Base-by-base conservation (phyloP, 164 flowering plant species). In the Chimonanthus salicifolius region DNA sequence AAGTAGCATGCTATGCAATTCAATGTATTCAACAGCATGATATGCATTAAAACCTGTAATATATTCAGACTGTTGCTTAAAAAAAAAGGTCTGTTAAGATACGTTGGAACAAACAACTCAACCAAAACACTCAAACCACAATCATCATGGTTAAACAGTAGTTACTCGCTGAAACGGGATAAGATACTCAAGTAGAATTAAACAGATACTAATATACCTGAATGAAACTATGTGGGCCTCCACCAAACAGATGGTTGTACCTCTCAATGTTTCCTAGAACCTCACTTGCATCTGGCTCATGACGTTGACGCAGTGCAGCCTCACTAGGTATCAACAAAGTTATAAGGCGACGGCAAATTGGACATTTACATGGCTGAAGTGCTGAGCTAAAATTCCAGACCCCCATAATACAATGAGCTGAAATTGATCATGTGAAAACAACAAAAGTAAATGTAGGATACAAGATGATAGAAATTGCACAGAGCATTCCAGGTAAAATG, bases 281-380 rank as follows among this genome's bases (percentile, higher is more conserved):
- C 68, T 80, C 83, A 54, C 80, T 68, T 79, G 78, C 90, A 21
- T 82, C 87, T 67, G 91, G 81, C 62, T 82, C 82, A 78, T 77
- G 70, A 16, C 80, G 85, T 54, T 77, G 83, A 69, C 72, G 77
- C 16, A 68, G 65, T 60, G 88, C 78, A 71, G 83, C 81, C 74
- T 82, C 92, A 71, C 78, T 75, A 21, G 97, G 99, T 80, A 94
- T 83, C 83, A 94, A 73, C 84, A 94, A 82, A 33, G 90, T 89
- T 68, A 94, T 88, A 54, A 67, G 78, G 49, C 99, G 90, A 18
- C 97, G 92, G 74, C 99, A 94, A 16, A 94, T 74, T 15, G 97
- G 99, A 76, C 99, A 94, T 78, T 83, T 92, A 72, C 99, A 92
- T 21, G 99, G 88, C 75, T 79, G 89, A 50, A 92, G 82, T 7